Percentiles rank a stretch among this genome's conserved stretches.
Conservation (phyloP, 2,329 filamentous ascomycete genomes). For the Paracamarosporium sp. region DNA sequence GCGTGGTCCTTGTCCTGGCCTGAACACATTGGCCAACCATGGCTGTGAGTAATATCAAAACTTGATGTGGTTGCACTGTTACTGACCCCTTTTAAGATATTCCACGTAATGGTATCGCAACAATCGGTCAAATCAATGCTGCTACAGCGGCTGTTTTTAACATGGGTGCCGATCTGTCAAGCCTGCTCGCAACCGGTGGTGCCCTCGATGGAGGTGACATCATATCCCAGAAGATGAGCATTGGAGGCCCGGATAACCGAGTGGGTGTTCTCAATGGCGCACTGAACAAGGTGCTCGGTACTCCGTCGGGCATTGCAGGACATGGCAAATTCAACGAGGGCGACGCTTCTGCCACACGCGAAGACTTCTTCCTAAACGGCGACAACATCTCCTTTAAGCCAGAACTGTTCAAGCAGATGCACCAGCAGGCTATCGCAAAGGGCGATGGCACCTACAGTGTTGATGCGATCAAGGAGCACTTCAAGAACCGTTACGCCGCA, state of each 20-base stretch:
- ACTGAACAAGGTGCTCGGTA: constrained; percentile 38
- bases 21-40: constrained; percentile 49
- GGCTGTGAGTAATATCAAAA: constrained; percentile 1
- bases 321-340: constrained; percentile 38
- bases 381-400: constrained; percentile 37
- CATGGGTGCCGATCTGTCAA: constrained; percentile 46
- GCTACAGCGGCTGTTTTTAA: constrained; percentile 44
- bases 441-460: constrained; percentile 27
- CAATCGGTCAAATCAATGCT: constrained; percentile 39
- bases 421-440: constrained; percentile 23
- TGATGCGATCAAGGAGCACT: constrained; percentile 25
- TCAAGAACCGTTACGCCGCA: constrained; percentile 25
- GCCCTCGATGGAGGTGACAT: constrained; percentile 26
- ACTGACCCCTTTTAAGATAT: constrained; percentile 43
- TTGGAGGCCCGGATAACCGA: constrained; percentile 22
- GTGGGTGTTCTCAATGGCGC: constrained; percentile 28
- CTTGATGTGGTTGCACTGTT: constrained; percentile 17
- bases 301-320: constrained; percentile 32
- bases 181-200: constrained; percentile 22
- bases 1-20: constrained; percentile 49
- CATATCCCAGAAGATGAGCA: constrained; percentile 26
- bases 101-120: constrained; percentile 48
- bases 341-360: constrained; percentile 38
- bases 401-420: constrained; percentile 29
- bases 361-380: constrained; percentile 33